A percentile compares a stretch with the other conserved stretches of the same genome.
phyloP scores from a whole-genome alignment of 1,284 basidiomycete genomes.

The Cryptococcus sp. region DNA sequence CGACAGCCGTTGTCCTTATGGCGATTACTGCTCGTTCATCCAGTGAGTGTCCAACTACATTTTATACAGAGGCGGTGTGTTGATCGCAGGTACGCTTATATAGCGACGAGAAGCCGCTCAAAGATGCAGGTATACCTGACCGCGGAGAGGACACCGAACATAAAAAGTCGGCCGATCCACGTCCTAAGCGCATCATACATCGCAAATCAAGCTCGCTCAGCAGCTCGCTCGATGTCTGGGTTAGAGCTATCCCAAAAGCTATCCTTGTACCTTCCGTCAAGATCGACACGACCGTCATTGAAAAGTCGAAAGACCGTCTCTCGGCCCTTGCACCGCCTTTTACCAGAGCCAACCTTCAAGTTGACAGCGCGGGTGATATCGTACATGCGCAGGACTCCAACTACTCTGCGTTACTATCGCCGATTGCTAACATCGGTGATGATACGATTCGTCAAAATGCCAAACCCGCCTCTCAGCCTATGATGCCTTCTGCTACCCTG shows the following conservation, averaged over 20 bases:
- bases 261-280: conserved; percentile 12
- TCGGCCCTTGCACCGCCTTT: conserved; percentile 35
- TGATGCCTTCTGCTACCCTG: conserved; percentile 6
- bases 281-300: conserved; percentile 17
- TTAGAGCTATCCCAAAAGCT: conserved; percentile 11
- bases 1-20: conserved; percentile 46
- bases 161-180: background rate
- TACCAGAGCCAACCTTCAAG: conserved; percentile 14
- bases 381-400: conserved; percentile 2
- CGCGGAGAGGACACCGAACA: too few relatives aligned
- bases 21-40: conserved; percentile 52
- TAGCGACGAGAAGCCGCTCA: conserved; percentile 12
- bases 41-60: conserved; percentile 30
- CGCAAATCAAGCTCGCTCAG: conserved; percentile 11
- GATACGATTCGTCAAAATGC: background rate
- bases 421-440: background rate
- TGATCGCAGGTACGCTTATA: background rate
- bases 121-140: background rate
- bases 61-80: background rate
- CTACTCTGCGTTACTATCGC: background rate
- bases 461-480: background rate
- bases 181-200: conserved; percentile 5
- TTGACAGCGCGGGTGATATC: conserved; percentile 20
- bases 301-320: conserved; percentile 13
- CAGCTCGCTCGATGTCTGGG: conserved; percentile 12